Evolutionary conservation across 768 basidiomycete species (phyloP), one percentile per base, ranked within the genome.

Genomic region (Naganishia onofrii): DNA sequence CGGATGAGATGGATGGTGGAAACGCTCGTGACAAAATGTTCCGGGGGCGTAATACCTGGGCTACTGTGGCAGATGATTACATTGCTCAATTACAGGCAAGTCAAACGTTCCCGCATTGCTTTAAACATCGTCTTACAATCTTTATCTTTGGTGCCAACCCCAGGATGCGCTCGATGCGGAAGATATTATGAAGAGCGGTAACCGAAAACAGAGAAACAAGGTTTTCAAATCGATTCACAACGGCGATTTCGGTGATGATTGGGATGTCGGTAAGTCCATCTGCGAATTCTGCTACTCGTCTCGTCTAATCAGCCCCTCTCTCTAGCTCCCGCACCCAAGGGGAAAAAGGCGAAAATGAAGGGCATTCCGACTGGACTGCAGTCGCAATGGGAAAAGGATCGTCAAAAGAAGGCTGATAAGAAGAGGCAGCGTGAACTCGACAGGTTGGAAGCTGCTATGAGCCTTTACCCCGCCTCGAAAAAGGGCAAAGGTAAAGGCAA

Each of bases 311-410:
- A 42, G 6, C 48, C 42, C 19, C 58, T 56, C 38, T 31, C 52
- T 52, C 29, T 66, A 76, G 80, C 66, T 58, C 77, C 78, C 12
- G 72, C 71, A 26, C 77, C 73, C 66, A 60, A 57, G 29, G 70
- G 69, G 36, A 73, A 73, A 53, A 81, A 80, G 70, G 87, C 86
- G 74, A 87, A 88, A 75, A 74, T 76, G 57, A 79, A 82, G 66
- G 77, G 83, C 68, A 85, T 80, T 52, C 86, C 90, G 0, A 74
- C 82, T 1, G 84, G 87, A 7, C 84, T 96, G 9, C 84, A 83
- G 65, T 85, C 81, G 0, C 88, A 87, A 70, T 96, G 92, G 92
- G 86, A 87, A 54, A 85, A 85, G 56, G 94, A 97, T 76, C 90
- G 92, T 1, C 82, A 83, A 64, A 89, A 88, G 82, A 98, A 96